Base-by-base conservation (phyloP, 768 basidiomycete species). In the Boletus reticulatus region DNA sequence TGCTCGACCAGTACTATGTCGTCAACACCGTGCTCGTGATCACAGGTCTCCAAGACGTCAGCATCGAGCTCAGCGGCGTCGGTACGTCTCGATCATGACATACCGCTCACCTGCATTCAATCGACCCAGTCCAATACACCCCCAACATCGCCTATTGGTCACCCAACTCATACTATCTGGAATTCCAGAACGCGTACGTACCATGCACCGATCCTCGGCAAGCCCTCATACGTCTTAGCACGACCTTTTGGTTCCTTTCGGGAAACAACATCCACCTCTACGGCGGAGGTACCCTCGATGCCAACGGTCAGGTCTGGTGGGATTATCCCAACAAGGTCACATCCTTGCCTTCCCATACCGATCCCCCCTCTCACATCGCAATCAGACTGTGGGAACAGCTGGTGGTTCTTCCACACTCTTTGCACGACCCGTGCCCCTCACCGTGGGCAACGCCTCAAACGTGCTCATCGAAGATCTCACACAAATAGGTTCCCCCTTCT, bases 231-330 rank as follows among this genome's bases (percentile, higher is more conserved):
- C 36, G 20, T 29, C 4, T 14, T 38, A 76, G 75, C 12, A 71
- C 75, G 6, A 76, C 76, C 6, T 74, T 69, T 56, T 78, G 74
- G 75, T 72, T 74, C 57, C 63, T 75, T 10, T 72, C 72, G 7
- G 74, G 74, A 1, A 57, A 72, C 43, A 67, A 72, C 54, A 61
- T 74, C 48, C 68, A 72, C 50, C 57, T 75, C 43, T 74, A 76
- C 53, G 78, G 79, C 39, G 77, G 78, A 38, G 79, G 79, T 41
- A 62, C 57, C 43, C 34, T 81, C 47, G 77, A 80, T 65, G 77
- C 71, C 43, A 78, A 78, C 47, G 78, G 78, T 6, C 79, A 80
- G 58, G 71, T 75, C 27, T 77, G 78, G 72, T 72, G 67, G 64
- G 70, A 72, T 51, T 59, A 64, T 41, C 61, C 66, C 36, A 63